Evolutionary conservation across 2,329 filamentous ascomycete genomes (phyloP).

Genomic region (Leptodontidium sp.): DNA sequence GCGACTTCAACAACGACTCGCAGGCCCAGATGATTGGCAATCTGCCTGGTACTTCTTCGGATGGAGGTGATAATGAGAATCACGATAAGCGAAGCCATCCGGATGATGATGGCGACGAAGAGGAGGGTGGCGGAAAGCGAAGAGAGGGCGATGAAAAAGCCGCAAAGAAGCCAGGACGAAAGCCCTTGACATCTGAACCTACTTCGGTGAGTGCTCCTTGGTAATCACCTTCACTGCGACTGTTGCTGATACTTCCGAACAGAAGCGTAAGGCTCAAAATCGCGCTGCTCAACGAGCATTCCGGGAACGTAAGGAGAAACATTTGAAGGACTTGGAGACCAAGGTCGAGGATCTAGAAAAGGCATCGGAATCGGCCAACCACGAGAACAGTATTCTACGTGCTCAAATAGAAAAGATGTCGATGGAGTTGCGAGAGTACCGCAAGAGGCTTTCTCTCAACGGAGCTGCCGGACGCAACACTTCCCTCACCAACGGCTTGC

Average conservation of each 20-base stretch:
- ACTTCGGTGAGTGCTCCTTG: constrained; percentile 77
- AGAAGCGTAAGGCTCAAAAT: constrained; percentile 98
- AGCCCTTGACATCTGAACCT: constrained; percentile 93
- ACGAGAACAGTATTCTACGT: constrained; percentile 84
- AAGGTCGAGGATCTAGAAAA: constrained; percentile 83
- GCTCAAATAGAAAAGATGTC: constrained; percentile 90
- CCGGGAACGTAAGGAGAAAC: constrained; percentile 93
- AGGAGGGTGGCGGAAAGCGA: constrained; percentile 74
- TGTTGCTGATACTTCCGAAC: constrained; percentile 36
- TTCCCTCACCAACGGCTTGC: constrained; percentile 35
- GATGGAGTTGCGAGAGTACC: constrained; percentile 86
- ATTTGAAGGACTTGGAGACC: constrained; percentile 83
- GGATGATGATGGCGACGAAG: constrained; percentile 71
- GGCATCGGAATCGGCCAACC: constrained; percentile 80
- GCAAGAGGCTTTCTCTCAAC: constrained; percentile 78
- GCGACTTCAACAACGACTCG: constrained; percentile 56
- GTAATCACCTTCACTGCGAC: constrained; percentile 42
- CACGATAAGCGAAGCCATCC: constrained; percentile 78
- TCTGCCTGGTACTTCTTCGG: constrained; percentile 61
- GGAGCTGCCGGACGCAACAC: constrained; percentile 35
- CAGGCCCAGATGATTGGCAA: constrained; percentile 79
- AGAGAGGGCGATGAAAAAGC: constrained; percentile 75
- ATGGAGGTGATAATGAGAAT: constrained; percentile 55
- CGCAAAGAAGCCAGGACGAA: constrained; percentile 94
- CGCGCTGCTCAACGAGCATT: constrained; percentile 92